A percentile compares a stretch with the other conserved stretches of the same genome.
Evolutionary conservation across 192 early-diverging fungal genomes (phyloP).

Genomic region (Podila epigama): DNA sequence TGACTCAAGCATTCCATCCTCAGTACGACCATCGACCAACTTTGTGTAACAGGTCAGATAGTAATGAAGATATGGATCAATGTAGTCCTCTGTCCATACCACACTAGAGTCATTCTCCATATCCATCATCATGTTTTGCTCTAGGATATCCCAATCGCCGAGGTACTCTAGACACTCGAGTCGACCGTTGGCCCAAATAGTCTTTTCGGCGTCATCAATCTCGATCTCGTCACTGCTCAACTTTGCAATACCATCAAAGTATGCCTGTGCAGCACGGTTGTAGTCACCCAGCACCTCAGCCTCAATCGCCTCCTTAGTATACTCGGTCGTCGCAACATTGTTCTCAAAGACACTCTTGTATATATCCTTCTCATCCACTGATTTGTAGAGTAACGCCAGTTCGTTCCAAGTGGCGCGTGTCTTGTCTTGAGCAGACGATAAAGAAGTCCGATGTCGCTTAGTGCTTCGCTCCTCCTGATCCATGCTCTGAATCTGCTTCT

Average conservation of each 20-base stretch:
- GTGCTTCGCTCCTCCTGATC: slow-evolving; percentile 31
- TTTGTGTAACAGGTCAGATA: slow-evolving; percentile 64
- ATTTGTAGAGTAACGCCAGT: slow-evolving; percentile 68
- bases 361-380: slow-evolving; percentile 67
- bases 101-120: slow-evolving; percentile 54
- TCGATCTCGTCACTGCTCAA: slow-evolving; percentile 38
- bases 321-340: slow-evolving; percentile 55
- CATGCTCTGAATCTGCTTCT: slow-evolving; percentile 49
- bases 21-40: slow-evolving; percentile 48
- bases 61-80: slow-evolving; percentile 61
- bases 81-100: slow-evolving; percentile 63
- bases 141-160: slow-evolving; percentile 68
- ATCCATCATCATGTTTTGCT: slow-evolving; percentile 57
- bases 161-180: slow-evolving; percentile 70
- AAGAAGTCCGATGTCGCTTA: slow-evolving; percentile 34
- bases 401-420: slow-evolving; percentile 62
- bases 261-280: slow-evolving; percentile 55
- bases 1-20: slow-evolving; percentile 47
- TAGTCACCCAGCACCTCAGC: slow-evolving; percentile 68
- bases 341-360: slow-evolving; percentile 70
- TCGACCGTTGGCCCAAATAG: slow-evolving; percentile 60
- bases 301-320: slow-evolving; percentile 66
- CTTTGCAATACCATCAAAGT: slow-evolving; percentile 46
- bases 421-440: slow-evolving; percentile 10
- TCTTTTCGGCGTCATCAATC: slow-evolving; percentile 49